Conservation (phyloP, 176 grass and related monocot genomes). For the Saccharum officinarum region DNA sequence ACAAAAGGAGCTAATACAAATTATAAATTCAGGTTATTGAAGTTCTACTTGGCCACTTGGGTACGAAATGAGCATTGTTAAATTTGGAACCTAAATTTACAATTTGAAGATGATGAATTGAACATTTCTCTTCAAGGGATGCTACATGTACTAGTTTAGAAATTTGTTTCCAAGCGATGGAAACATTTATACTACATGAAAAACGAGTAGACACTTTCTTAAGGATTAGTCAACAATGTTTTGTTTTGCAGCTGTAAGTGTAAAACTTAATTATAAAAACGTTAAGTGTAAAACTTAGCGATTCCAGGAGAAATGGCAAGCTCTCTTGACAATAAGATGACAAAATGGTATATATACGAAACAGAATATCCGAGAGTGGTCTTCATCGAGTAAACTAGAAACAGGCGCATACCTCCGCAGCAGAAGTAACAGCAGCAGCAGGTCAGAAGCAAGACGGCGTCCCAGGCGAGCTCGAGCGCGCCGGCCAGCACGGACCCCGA, state of each 20-base stretch:
- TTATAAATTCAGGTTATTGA: background rate
- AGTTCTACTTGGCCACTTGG: background rate
- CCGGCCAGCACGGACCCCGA: slow-evolving; percentile 5
- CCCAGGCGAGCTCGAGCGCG: slow-evolving; percentile 45
- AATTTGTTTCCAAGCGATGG: background rate
- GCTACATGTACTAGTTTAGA: background rate
- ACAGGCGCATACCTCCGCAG: slow-evolving; percentile 56
- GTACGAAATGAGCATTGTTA: background rate
- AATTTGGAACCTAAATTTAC: background rate
- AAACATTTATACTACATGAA: background rate
- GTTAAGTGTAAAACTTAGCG: background rate
- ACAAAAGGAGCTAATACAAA: background rate
- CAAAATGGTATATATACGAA: background rate
- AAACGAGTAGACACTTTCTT: background rate
- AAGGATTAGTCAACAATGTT: slow-evolving; percentile 3
- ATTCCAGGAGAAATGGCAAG: background rate
- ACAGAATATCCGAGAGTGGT: background rate
- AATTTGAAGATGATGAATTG: background rate
- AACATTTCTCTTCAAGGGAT: background rate
- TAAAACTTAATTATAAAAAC: background rate
- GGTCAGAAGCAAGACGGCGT: slow-evolving; percentile 64
- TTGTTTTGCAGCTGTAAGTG: background rate
- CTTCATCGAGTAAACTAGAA: background rate
- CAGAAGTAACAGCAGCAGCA: slow-evolving; percentile 88
- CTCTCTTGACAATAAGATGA: background rate